Conservation (phyloP, 2,329 filamentous ascomycete genomes). For the Clarireedia paspali region DNA sequence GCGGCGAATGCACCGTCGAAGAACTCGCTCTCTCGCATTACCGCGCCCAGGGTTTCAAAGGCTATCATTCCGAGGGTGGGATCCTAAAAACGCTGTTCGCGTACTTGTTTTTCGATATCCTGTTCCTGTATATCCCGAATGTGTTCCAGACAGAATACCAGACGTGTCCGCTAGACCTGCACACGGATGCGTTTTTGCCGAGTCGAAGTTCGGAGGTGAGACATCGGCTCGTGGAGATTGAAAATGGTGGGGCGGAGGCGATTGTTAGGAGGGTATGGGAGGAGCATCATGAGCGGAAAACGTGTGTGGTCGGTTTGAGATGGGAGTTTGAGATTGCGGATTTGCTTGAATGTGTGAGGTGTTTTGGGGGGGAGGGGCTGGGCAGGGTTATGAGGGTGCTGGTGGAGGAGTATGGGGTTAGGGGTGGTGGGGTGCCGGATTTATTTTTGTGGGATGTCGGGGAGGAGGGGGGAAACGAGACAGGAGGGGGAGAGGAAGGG, state of each 20-base stretch:
- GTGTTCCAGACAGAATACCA: constrained; percentile 96
- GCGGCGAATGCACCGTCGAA: constrained; percentile 78
- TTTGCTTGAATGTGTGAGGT: constrained; percentile 67
- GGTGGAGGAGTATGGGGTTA: constrained; percentile 85
- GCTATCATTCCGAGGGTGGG: constrained; percentile 87
- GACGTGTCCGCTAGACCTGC: constrained; percentile 84
- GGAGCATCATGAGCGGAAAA: constrained; percentile 59
- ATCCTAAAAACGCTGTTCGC: constrained; percentile 87
- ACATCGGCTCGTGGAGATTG: constrained; percentile 74
- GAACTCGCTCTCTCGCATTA: constrained; percentile 90
- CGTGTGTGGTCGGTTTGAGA: constrained; percentile 84
- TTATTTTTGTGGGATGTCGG: constrained; percentile 67
- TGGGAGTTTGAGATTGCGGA: constrained; percentile 82
- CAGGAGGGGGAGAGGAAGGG: neutral
- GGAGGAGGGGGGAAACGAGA: neutral
- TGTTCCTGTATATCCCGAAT: constrained; percentile 90
- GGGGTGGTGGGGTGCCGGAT: constrained; percentile 86
- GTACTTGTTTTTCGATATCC: constrained; percentile 85
- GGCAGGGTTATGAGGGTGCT: constrained; percentile 86
- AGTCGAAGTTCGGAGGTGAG: constrained; percentile 86
- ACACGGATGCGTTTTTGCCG: constrained; percentile 87
- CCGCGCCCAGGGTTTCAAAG: constrained; percentile 75
- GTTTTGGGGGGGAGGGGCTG: constrained; percentile 74
- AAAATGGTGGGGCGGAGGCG: constrained; percentile 65
- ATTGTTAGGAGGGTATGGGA: constrained; percentile 64